These are phyloP conservation scores for Waltiozyma sp. DNA, from an alignment of 1,139 yeast genomes.

Conservation along the genomic window DNA sequence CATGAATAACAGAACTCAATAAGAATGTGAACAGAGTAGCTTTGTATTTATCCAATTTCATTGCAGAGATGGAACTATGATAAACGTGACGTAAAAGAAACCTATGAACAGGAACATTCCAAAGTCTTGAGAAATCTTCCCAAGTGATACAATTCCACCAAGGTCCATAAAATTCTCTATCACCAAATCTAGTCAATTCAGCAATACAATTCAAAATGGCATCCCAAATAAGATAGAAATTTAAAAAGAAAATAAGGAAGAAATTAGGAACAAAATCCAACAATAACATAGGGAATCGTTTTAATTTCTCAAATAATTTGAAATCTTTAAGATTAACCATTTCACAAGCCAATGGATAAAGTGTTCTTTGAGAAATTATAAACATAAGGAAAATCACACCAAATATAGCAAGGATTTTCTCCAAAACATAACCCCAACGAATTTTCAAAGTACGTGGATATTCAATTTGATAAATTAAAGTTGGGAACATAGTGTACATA, in stretches of 20 bases:
- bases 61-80: constrained; percentile 76
- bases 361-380: constrained; percentile 62
- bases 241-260: constrained; percentile 58
- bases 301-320: constrained; percentile 29
- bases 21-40: constrained; percentile 80
- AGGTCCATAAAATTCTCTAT: constrained; percentile 84
- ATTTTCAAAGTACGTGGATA: constrained; percentile 68
- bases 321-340: constrained; percentile 39
- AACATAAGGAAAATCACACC: constrained; percentile 83
- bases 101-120: constrained; percentile 95
- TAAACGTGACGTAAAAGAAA: constrained; percentile 88
- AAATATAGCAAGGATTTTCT: constrained; percentile 67
- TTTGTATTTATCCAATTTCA: constrained; percentile 47
- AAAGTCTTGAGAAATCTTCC: constrained; percentile 87
- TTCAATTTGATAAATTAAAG: constrained; percentile 67
- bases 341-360: constrained; percentile 65
- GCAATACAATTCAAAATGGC: constrained; percentile 82
- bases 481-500: constrained; percentile 81
- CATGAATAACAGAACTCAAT: constrained; percentile 77
- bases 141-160: constrained; percentile 98
- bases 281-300: constrained; percentile 46
- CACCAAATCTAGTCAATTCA: constrained; percentile 77
- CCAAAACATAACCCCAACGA: constrained; percentile 60
- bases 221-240: constrained; percentile 90
- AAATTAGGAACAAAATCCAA: constrained; percentile 78